These are phyloP conservation scores for Phytopythium helicoides DNA, from an alignment of 352 stramenopile genomes.

Conservation along the genomic window DNA sequence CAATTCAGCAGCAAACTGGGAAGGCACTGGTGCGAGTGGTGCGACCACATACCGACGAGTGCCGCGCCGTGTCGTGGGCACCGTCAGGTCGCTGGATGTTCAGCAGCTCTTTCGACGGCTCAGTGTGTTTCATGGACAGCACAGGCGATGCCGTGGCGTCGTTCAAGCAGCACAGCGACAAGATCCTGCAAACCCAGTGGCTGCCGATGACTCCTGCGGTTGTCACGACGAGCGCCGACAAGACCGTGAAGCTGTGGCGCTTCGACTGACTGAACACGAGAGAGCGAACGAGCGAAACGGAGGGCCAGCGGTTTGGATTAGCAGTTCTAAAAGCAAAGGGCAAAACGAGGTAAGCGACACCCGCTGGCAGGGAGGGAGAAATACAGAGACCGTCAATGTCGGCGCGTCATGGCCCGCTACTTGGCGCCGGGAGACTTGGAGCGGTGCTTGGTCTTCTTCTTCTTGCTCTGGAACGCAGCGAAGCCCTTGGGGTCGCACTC, in stretches of 20 bases:
- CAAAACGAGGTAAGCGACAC: conserved; percentile 4
- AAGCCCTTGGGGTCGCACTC: conserved; percentile 85
- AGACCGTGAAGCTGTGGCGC: conserved; percentile 62
- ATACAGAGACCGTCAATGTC: background rate
- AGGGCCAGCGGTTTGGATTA: conserved; percentile 6
- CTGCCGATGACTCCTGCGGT: conserved; percentile 51
- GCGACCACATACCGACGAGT: conserved; percentile 51
- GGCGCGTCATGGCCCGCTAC: conserved; percentile 15
- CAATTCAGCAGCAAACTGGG: background rate
- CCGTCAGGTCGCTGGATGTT: conserved; percentile 59
- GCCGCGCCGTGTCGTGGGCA: conserved; percentile 58
- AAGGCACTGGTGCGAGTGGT: conserved; percentile 24
- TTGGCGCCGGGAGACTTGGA: conserved; percentile 78
- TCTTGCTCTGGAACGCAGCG: conserved; percentile 77
- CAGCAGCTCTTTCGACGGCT: conserved; percentile 58
- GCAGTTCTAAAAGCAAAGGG: conserved; percentile 8
- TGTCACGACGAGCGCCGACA: conserved; percentile 60
- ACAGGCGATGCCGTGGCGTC: conserved; percentile 32
- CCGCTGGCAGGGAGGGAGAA: background rate
- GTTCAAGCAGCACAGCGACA: conserved; percentile 60
- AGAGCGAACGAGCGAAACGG: background rate
- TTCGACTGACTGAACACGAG: conserved; percentile 38
- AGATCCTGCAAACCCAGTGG: conserved; percentile 69
- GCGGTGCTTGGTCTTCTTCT: conserved; percentile 80
- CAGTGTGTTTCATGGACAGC: conserved; percentile 35